Percentiles rank a stretch among this genome's conserved stretches.
These are phyloP conservation scores for Penicillium lividum DNA, from an alignment of 495 filamentous ascomycete genomes.

Conservation along the genomic window DNA sequence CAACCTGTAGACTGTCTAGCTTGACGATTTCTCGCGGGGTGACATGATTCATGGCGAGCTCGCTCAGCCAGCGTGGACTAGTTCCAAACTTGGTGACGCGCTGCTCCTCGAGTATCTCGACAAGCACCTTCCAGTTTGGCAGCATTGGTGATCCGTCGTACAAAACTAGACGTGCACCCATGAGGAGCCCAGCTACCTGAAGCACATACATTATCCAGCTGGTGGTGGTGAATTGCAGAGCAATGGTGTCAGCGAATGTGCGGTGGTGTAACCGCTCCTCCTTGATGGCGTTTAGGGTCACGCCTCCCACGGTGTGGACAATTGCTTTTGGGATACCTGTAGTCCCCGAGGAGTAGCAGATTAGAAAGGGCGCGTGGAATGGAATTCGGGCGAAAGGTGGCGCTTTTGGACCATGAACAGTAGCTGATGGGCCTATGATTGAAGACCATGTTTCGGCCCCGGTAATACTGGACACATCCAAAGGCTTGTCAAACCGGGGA, in stretches of 20 bases:
- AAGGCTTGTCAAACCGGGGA: constrained; percentile 34
- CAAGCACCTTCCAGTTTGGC: constrained; percentile 60
- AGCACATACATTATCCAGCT: constrained; percentile 87
- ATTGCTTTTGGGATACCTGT: constrained; percentile 84
- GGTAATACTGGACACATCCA: constrained; percentile 58
- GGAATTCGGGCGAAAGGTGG: constrained; percentile 58
- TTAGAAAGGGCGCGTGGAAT: constrained; percentile 62
- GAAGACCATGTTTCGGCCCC: constrained; percentile 50
- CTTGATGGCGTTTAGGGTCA: constrained; percentile 47
- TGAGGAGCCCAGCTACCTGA: constrained; percentile 51
- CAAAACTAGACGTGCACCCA: constrained; percentile 59
- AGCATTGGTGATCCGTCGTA: constrained; percentile 81
- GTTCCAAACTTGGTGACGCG: constrained; percentile 61
- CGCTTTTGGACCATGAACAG: constrained; percentile 31
- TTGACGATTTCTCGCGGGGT: constrained; percentile 61
- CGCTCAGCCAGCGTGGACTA: constrained; percentile 72
- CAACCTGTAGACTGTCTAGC: constrained; percentile 55
- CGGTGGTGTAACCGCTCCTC: constrained; percentile 63
- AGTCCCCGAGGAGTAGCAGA: constrained; percentile 75
- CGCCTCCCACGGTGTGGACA: constrained; percentile 52
- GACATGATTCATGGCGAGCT: constrained; percentile 61
- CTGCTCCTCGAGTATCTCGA: constrained; percentile 40
- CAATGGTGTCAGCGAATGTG: constrained; percentile 45
- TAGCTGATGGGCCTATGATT: constrained; percentile 42
- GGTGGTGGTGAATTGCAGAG: constrained; percentile 62